Conservation (phyloP, 2,329 filamentous ascomycete genomes). For the Penicillium sp. region DNA sequence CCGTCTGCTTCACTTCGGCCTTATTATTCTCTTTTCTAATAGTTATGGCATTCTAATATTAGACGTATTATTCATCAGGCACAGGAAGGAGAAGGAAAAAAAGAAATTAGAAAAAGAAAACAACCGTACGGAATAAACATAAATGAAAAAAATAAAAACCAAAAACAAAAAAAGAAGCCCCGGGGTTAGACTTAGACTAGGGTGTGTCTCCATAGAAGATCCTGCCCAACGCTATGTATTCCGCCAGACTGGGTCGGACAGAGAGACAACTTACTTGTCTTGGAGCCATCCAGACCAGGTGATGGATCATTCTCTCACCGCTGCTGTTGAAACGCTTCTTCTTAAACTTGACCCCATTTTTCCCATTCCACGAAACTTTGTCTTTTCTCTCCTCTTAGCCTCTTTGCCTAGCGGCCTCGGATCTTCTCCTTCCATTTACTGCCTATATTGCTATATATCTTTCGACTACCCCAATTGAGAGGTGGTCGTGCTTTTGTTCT, state of each 20-base stretch:
- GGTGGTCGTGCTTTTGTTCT: background rate
- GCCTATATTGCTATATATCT: background rate
- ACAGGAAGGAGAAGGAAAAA: background rate
- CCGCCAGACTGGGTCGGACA: constrained; percentile 24
- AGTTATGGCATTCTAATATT: background rate
- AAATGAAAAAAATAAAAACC: background rate
- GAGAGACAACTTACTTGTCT: constrained; percentile 20
- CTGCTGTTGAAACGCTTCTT: constrained; percentile 22
- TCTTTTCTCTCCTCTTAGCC: constrained; percentile 8
- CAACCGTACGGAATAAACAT: background rate
- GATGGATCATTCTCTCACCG: constrained; percentile 26
- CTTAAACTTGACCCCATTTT: constrained; percentile 12
- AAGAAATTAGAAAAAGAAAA: background rate
- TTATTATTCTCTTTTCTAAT: background rate
- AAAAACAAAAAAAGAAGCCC: constrained; percentile 6
- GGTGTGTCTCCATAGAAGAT: constrained; percentile 9
- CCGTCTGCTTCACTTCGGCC: background rate
- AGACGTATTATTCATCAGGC: too few species aligned
- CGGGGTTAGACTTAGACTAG: constrained; percentile 10
- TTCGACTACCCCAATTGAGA: constrained; percentile 7
- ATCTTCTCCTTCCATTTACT: constrained; percentile 10
- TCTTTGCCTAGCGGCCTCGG: background rate
- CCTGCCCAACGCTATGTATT: constrained; percentile 22
- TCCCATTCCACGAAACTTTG: constrained; percentile 11
- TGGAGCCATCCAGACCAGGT: constrained; percentile 17